Base-by-base conservation (phyloP, 2,329 filamentous ascomycete genomes). In the Verticillium alfalfae region DNA sequence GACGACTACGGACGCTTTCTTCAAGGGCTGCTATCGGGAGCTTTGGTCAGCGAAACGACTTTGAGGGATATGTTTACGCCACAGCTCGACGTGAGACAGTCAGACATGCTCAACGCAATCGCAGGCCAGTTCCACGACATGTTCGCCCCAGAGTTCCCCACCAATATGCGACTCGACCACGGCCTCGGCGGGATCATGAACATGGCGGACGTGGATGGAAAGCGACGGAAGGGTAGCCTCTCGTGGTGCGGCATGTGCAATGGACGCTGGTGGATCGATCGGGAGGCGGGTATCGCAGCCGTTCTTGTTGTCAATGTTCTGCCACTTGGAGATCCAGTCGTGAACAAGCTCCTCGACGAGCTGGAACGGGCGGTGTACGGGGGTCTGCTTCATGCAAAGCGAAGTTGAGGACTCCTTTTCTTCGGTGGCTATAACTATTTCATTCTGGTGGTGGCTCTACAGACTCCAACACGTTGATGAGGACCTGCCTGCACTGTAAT, bases 211-310 rank as follows among this genome's bases (percentile, higher is more conserved):
- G 68, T 75, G 8, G 70, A 73, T 0, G 75, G 74, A 0, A 78
- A 77, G 70, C 70, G 79, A 41, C 71, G 67, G 56, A 75, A 72
- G 65, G 78, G 78, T 0, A 79, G 76, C 38, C 62, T 81, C 61
- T 76, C 73, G 68, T 81, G 79, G 78, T 70, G 69, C n/a, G 79
- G 79, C 38, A 72, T 76, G 62, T 68, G 67, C 26, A 79, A 79
- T 61, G 70, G 73, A 18, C 73, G 73, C 61, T 81, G 79, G 78
- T 78, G 76, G 76, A 67, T 77, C 26, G 76, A 78, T 58, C 66
- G 64, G 6, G 65, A 71, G 62, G 70, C 71, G 0, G 79, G 79
- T 9, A 72, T 81, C 52, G 78, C 73, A 1, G 78, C 68, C 0
- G 72, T 70, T 6, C 59, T 81, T 54, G 56, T 80, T 22, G 73